Conservation (phyloP, 2,329 filamentous ascomycete species). For the Epichloe amarillans region DNA sequence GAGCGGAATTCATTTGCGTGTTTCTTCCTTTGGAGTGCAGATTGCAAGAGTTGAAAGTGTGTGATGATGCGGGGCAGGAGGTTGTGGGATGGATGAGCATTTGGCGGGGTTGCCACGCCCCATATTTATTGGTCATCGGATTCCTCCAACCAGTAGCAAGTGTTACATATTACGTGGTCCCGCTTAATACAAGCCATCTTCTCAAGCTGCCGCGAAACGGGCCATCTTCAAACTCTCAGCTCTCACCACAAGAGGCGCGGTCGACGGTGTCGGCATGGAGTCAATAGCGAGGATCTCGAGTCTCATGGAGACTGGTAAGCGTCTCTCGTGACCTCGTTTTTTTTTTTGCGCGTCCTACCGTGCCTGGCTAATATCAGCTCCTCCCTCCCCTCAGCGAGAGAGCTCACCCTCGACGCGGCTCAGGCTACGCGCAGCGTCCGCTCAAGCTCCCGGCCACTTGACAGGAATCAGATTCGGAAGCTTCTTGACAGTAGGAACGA, state of each 20-base stretch:
- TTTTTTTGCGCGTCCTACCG: background rate
- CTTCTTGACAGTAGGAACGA: constrained; percentile 89
- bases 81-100: too few relatives aligned
- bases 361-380: background rate
- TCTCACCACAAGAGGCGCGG: background rate
- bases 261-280: constrained; percentile 54
- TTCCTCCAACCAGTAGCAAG: too few relatives aligned
- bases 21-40: too few relatives aligned
- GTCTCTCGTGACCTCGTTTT: background rate
- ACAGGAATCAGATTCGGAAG: constrained; percentile 81
- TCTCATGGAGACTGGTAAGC: constrained; percentile 82
- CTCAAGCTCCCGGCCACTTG: constrained; percentile 50
- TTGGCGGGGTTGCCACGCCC: background rate
- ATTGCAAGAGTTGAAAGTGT: too few relatives aligned
- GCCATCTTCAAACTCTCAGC: background rate
- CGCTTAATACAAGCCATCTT: background rate
- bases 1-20: too few relatives aligned
- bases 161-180: too few relatives aligned
- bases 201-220: background rate
- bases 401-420: constrained; percentile 93
- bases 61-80: too few relatives aligned
- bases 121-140: too few relatives aligned
- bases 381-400: constrained; percentile 52
- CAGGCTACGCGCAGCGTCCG: constrained; percentile 64
- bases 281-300: constrained; percentile 88